Conservation (phyloP, 192 early-diverging fungal species). For the Coemansia asiatica region DNA sequence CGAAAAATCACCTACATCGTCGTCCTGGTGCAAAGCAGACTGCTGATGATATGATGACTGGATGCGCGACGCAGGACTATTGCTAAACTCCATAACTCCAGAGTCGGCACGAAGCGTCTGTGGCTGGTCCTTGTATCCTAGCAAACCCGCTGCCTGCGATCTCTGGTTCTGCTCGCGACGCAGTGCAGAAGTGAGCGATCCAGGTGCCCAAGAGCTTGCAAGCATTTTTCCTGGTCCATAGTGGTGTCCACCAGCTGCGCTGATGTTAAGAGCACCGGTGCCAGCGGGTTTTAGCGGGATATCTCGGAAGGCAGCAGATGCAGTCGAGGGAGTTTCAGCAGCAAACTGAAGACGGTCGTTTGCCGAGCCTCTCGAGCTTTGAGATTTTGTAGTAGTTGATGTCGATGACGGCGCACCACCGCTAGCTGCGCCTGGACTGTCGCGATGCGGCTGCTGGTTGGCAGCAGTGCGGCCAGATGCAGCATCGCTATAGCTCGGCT, state of each 20-base stretch:
- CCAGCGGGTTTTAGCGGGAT: slow-evolving; percentile 1
- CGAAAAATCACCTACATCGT: slow-evolving; percentile 5
- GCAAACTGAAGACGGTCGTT: slow-evolving; percentile 2
- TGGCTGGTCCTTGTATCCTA: slow-evolving; percentile 6
- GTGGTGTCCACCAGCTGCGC: not conserved
- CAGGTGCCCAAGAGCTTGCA: slow-evolving; percentile 13
- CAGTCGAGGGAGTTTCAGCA: not conserved
- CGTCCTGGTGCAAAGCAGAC: slow-evolving; percentile 1
- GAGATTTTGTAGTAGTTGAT: not conserved
- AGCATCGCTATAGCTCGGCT: slow-evolving; percentile 27
- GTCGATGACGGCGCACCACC: not conserved
- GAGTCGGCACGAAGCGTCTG: slow-evolving; percentile 4
- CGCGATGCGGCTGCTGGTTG: not conserved
- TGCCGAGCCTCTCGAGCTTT: not conserved
- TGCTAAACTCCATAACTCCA: slow-evolving; percentile 5
- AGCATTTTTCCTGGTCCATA: not conserved
- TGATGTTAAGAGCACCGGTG: not conserved
- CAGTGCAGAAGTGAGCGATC: slow-evolving; percentile 8
- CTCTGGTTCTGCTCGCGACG: slow-evolving; percentile 3
- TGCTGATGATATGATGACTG: slow-evolving; percentile 6
- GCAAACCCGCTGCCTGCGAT: not conserved
- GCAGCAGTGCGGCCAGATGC: slow-evolving; percentile 10
- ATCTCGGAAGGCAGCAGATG: not conserved
- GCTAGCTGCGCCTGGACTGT: not conserved
- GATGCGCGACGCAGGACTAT: not conserved